Evolutionary conservation across 139 green algal genomes (phyloP), one percentile per base, ranked within the genome.

Genomic region (Limnomonas spitsbergensis): DNA sequence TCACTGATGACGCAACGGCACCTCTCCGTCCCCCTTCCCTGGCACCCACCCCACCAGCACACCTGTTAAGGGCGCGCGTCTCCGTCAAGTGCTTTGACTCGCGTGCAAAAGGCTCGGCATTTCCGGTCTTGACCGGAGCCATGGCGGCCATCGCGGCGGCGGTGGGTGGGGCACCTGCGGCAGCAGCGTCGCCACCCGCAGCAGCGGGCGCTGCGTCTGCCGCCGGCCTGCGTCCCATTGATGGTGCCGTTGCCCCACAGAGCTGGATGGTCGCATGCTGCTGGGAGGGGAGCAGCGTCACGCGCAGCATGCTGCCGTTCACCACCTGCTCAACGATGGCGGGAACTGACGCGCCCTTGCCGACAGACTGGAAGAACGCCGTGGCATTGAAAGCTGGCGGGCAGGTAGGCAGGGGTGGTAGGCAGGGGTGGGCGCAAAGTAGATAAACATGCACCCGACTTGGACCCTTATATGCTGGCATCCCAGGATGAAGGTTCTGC

Each of bases 51-150:
- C n/a, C n/a, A n/a, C n/a, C n/a, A n/a, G n/a, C n/a, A n/a, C 20
- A 61, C 47, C 47, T 83, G 83, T 97, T 91, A 0, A 98, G 79
- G 0, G 83, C 77, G 3, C 80, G 80, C 31, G 71, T 77, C 88
- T 98, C 95, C 0, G 87, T 92, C 82, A 98, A 96, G 80, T 93
- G 86, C 80, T 92, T 93, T 27, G 95, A 93, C 84, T 98, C 92
- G 0, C 85, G 82, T 1, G 94, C 89, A 71, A 92, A 94, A 1
- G 94, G 91, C 79, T 98, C 94, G 0, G 93, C 83, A 24, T 40
- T 73, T 2, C 72, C 74, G 24, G 27, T 24, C 26, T 20, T 20
- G 26, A 39, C 72, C 29, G 77, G 38, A 9, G 70, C 79, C 26
- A 47, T 40, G 66, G 47, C 82, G 26, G 82, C 78, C 24, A 83